Evolutionary conservation across 352 stramenopile genomes (phyloP), one percentile per base, ranked within the genome.

Genomic region (Phytopythium montanum): DNA sequence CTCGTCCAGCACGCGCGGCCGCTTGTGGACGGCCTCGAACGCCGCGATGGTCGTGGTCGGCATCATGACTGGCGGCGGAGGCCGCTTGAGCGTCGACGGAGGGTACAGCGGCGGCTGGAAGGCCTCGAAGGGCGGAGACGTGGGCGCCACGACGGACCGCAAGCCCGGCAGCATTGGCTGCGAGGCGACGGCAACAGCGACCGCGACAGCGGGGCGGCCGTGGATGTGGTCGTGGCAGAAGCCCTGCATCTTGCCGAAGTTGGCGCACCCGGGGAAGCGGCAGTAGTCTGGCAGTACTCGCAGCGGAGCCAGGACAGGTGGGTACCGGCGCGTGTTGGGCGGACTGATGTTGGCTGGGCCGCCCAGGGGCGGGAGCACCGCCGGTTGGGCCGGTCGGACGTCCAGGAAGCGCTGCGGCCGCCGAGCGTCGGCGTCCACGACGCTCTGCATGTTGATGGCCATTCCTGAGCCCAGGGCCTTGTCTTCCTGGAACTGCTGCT

Each of bases 161-260:
- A 78, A 39, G 16, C 64, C 59, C 38, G 70, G 70, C 14, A 78
- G 64, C 9, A 75, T 55, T 23, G 56, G 49, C 31, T 68, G 62
- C 5, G 45, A 23, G 28, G n/a, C 44, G 44, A 26, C n/a, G 4
- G 10, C 44, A 13, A 0, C 16, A 6, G 28, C 5, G 23, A 21
- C 14, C 55, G 53, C 9, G 61, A 60, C 50, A n/a, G 70, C 64
- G 12, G 67, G 70, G 39, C 54, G 67, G 4, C 68, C 62, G 26
- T 86, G 72, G 59, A 76, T 79, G 60, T 92, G 80, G 48, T 81
- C 70, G 26, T 80, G 75, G 60, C 80, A 88, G 58, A 75, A 79
- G 18, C 81, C 75, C 54, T 90, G 74, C 75, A 84, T 79, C 63
- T 86, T 85, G 64, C 78, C 71, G 46, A 84, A 82, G 69, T 87